phyloP scores from a whole-genome alignment of 139 green algal genomes.

The Parachlorella kessleri region DNA sequence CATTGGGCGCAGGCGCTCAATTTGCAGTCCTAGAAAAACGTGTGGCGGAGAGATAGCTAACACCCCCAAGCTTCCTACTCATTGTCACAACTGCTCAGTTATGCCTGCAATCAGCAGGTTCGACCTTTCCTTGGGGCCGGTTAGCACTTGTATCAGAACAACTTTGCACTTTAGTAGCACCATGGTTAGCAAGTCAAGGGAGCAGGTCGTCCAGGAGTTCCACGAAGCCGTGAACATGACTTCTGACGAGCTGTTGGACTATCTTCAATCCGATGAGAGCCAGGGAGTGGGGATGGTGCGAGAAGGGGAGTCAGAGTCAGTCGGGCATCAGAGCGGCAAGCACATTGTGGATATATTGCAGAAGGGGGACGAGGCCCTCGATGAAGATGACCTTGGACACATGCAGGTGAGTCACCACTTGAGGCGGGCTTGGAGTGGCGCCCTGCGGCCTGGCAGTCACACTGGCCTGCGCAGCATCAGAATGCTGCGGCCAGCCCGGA shows the following conservation, averaged over 20 bases:
- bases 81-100: no score
- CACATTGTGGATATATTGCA: neutral
- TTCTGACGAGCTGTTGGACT: neutral
- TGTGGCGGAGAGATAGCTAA: no score
- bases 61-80: no score
- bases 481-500: no score
- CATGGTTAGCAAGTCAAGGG: neutral
- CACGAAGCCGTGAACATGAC: neutral
- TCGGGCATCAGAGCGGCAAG: neutral
- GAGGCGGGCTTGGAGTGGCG: no score
- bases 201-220: neutral
- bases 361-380: neutral
- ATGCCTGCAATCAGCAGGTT: no score
- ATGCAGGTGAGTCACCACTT: neutral
- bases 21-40: no score
- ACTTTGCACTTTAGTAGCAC: no score
- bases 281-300: neutral
- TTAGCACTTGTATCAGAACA: no score
- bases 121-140: no score
- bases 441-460: no score
- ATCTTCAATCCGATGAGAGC: neutral
- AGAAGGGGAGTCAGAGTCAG: neutral
- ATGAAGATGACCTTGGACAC: neutral
- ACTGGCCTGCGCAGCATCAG: neutral
- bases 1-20: no score